Percentiles rank a stretch among this genome's conserved stretches.
These are phyloP conservation scores for Wickerhamiella sorbophila DNA, from an alignment of 805 yeast species.

Conservation along the genomic window DNA sequence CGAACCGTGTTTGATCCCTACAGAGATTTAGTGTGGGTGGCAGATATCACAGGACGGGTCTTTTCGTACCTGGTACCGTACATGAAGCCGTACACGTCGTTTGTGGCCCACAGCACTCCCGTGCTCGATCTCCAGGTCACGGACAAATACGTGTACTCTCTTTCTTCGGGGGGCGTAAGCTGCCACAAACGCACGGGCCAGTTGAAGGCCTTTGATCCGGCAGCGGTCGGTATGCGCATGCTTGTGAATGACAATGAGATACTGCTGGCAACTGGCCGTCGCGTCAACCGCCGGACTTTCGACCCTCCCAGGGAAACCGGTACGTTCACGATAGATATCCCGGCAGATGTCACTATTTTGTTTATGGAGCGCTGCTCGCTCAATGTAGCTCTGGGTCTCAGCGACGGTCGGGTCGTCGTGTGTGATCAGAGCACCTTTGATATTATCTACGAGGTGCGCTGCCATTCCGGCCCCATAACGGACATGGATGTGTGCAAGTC, in stretches of 20 bases:
- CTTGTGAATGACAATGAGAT: constrained; percentile 24
- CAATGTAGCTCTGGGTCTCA: constrained; percentile 24
- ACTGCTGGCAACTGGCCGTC: constrained; percentile 23
- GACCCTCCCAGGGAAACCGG: constrained; percentile 26
- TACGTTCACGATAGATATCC: constrained; percentile 17
- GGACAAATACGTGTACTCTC: constrained; percentile 42
- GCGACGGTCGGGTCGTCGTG: constrained; percentile 24
- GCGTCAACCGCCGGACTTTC: constrained; percentile 21
- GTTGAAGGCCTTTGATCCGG: constrained; percentile 24
- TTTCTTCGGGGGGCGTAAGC: constrained; percentile 38
- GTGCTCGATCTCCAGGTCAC: constrained; percentile 41
- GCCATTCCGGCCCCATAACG: constrained; percentile 28
- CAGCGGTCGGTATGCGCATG: constrained; percentile 18
- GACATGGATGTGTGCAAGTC: constrained; percentile 27
- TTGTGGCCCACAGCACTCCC: constrained; percentile 36
- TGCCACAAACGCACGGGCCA: constrained; percentile 47
- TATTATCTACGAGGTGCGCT: constrained; percentile 19
- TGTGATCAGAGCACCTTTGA: constrained; percentile 26
- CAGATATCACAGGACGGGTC: constrained; percentile 38
- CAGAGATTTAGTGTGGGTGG: constrained; percentile 67
- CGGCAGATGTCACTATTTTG: constrained; percentile 15
- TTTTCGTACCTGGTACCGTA: constrained; percentile 33
- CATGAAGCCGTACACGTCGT: constrained; percentile 43
- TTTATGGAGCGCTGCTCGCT: constrained; percentile 23
- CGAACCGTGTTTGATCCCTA: constrained; percentile 12